Conservation (phyloP, 179 eudicot genomes). For the Heliamphora pulchella region DNA sequence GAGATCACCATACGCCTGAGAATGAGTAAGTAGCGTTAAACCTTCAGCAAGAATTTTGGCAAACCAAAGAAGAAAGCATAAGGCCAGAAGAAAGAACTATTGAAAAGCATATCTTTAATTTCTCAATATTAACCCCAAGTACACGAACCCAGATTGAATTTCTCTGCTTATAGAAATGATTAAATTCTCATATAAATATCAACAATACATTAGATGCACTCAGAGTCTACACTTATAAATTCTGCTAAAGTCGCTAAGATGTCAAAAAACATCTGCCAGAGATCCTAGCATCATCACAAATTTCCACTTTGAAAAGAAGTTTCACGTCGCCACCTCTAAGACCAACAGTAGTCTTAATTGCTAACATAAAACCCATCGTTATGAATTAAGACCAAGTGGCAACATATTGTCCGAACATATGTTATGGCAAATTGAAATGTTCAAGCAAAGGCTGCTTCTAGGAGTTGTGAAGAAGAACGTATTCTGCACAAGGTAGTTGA, state of each 20-base stretch:
- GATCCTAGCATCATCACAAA: not conserved
- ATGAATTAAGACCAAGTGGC: not conserved
- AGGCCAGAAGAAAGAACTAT: conserved; percentile 6
- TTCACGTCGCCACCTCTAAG: not conserved
- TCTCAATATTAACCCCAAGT: not conserved
- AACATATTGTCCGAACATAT: not conserved
- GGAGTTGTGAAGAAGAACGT: not conserved
- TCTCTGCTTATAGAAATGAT: not conserved
- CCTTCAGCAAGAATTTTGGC: conserved; percentile 6
- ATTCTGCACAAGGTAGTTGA: not conserved
- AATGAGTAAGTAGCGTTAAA: conserved; percentile 18
- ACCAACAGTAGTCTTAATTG: not conserved
- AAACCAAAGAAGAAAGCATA: conserved; percentile 9
- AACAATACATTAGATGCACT: not conserved
- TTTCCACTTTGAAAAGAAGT: not conserved
- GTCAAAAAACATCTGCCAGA: not conserved
- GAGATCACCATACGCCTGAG: conserved; percentile 90
- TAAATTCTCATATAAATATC: not conserved
- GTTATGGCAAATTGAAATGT: not conserved
- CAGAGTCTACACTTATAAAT: not conserved
- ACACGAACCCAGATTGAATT: not conserved
- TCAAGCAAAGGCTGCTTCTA: conserved; percentile 8
- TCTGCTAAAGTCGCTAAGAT: conserved; percentile 5
- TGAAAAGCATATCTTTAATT: not conserved
- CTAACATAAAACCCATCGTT: not conserved